Evolutionary conservation across 1,284 basidiomycete genomes (phyloP).

Genomic region (Puccinia triticina): DNA sequence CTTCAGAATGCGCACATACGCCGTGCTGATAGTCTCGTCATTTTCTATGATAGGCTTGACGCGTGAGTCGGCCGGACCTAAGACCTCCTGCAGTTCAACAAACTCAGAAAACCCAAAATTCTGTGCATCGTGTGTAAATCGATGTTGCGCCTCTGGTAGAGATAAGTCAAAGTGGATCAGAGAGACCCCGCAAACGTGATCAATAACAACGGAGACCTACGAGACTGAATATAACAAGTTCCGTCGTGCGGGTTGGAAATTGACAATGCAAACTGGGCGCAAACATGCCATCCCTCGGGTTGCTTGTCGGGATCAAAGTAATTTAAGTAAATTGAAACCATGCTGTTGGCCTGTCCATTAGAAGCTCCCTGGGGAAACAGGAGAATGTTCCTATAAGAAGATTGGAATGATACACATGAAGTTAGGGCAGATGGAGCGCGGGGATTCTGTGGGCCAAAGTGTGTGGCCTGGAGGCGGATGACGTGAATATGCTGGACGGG

Average conservation of each 20-base stretch:
- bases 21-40: constrained; percentile 88
- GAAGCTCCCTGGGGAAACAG: constrained; percentile 99
- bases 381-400: constrained; percentile 79
- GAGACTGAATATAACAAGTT: constrained; percentile 94
- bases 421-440: not conserved
- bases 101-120: constrained; percentile 99
- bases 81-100: constrained; percentile 93
- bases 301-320: constrained; percentile 97
- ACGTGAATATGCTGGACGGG: not conserved
- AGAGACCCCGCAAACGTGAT: not conserved
- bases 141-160: constrained; percentile 88
- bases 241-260: constrained; percentile 96
- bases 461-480: constrained; percentile 11
- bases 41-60: constrained; percentile 91
- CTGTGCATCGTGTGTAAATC: constrained; percentile 98
- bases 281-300: constrained; percentile 99
- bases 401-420: not conserved
- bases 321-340: constrained; percentile 98
- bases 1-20: constrained; percentile 94
- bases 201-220: constrained; percentile 65
- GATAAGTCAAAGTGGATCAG: not conserved
- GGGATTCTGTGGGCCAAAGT: not conserved
- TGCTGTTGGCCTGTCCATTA: constrained; percentile 98
- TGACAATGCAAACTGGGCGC: constrained; percentile 97
- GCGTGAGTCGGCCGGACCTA: constrained; percentile 81